Conservation (phyloP, 805 yeast species). For the Wickerhamomyces subpelliculosus region DNA sequence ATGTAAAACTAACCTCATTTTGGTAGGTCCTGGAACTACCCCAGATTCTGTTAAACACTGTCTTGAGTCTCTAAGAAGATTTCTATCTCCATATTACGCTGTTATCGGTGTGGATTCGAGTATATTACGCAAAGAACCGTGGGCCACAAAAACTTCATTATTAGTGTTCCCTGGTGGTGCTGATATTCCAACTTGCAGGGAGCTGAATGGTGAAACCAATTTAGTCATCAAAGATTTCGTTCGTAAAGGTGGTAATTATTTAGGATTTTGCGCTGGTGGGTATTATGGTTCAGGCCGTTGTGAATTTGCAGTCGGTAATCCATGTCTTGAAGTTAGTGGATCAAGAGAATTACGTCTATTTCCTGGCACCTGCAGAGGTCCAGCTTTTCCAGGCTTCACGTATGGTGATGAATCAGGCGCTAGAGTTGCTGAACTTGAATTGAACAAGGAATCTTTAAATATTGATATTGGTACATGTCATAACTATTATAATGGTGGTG, state of each 20-base stretch:
- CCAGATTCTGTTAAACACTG: slow-evolving; percentile 82
- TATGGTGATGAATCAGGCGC: slow-evolving; percentile 79
- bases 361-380: slow-evolving; percentile 80
- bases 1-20: neutral
- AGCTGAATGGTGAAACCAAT: slow-evolving; percentile 67
- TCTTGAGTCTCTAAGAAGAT: slow-evolving; percentile 62
- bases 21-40: slow-evolving; percentile 71
- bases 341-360: slow-evolving; percentile 73
- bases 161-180: slow-evolving; percentile 96
- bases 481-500: slow-evolving; percentile 84
- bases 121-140: slow-evolving; percentile 72
- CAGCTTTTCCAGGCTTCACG: slow-evolving; percentile 72
- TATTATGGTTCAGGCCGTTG: slow-evolving; percentile 70
- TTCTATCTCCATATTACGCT: slow-evolving; percentile 84
- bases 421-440: slow-evolving; percentile 42
- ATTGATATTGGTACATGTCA: slow-evolving; percentile 21
- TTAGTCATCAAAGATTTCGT: slow-evolving; percentile 55
- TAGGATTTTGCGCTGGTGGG: slow-evolving; percentile 96
- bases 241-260: slow-evolving; percentile 67
- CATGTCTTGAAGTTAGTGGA: slow-evolving; percentile 74
- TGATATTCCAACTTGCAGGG: slow-evolving; percentile 76
- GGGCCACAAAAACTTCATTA: slow-evolving; percentile 74
- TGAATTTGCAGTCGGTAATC: slow-evolving; percentile 79
- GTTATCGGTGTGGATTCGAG: slow-evolving; percentile 63
- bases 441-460: slow-evolving; percentile 28